A percentile compares a stretch with the other conserved stretches of the same genome.
phyloP scores from a whole-genome alignment of 208 protist species.

The Herpetomonas tarakana region DNA sequence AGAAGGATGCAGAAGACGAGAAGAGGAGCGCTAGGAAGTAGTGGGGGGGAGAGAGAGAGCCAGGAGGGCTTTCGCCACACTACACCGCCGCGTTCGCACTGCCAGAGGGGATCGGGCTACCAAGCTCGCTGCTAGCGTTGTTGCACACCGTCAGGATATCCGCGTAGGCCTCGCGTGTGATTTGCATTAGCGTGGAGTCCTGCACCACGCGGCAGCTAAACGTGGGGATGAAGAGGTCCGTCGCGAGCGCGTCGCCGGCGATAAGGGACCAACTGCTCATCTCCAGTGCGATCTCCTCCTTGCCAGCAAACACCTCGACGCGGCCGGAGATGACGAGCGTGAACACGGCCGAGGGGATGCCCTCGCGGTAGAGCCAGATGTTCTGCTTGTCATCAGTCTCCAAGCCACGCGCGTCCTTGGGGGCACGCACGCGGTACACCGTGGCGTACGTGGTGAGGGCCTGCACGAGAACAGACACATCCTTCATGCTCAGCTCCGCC shows the following conservation, averaged over 20 bases:
- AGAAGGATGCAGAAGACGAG: slow-evolving; percentile 13
- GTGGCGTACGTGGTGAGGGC: slow-evolving; percentile 53
- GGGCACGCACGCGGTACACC: slow-evolving; percentile 73
- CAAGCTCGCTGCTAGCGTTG: slow-evolving; percentile 14
- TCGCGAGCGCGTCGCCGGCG: slow-evolving; percentile 58
- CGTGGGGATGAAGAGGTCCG: slow-evolving; percentile 61
- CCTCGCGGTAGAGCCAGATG: slow-evolving; percentile 87
- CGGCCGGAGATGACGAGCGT: slow-evolving; percentile 82
- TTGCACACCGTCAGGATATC: slow-evolving; percentile 52
- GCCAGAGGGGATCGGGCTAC: background rate
- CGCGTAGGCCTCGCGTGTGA: slow-evolving; percentile 59
- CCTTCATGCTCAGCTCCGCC: slow-evolving; percentile 63
- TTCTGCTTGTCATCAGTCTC: slow-evolving; percentile 79
- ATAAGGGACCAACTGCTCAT: slow-evolving; percentile 84
- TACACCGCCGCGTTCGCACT: background rate
- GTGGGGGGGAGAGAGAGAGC: slow-evolving; percentile 5
- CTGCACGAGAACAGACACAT: slow-evolving; percentile 40
- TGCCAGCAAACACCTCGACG: slow-evolving; percentile 84
- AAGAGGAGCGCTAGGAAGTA: slow-evolving; percentile 1
- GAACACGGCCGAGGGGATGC: slow-evolving; percentile 75
- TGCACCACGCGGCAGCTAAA: slow-evolving; percentile 90
- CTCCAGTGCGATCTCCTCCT: slow-evolving; percentile 80
- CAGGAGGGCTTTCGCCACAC: background rate
- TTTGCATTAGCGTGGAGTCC: slow-evolving; percentile 81
- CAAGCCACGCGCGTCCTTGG: slow-evolving; percentile 73